phyloP scores from a whole-genome alignment of 305 asterid species.

The Solanum aculeatissimum region DNA sequence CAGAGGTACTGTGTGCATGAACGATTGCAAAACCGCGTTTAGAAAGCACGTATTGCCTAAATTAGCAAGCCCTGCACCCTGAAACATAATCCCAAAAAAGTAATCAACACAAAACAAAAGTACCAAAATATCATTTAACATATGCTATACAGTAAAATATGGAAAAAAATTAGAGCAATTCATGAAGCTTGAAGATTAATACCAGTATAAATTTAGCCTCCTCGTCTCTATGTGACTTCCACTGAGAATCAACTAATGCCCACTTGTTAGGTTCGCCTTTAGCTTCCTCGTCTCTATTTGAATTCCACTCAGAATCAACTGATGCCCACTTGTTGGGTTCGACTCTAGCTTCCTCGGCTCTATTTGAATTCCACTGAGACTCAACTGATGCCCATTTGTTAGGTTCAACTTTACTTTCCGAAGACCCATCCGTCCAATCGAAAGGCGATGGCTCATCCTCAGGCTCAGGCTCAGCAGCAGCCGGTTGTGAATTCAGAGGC shows the following conservation, averaged over 20 bases:
- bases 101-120: not conserved
- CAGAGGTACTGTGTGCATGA: constrained; percentile 63
- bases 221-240: not conserved
- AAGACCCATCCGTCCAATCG: constrained; percentile 1
- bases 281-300: not conserved
- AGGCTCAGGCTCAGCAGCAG: not conserved
- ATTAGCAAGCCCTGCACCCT: constrained; percentile 82
- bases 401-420: not conserved
- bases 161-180: not conserved
- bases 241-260: constrained; percentile 1
- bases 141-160: not conserved
- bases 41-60: constrained; percentile 83
- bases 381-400: not conserved
- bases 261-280: not conserved
- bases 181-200: not conserved
- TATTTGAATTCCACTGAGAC: not conserved
- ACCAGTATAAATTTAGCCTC: not conserved
- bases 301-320: too few relatives aligned
- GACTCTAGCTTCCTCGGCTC: not conserved
- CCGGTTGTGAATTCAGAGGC: not conserved
- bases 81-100: not conserved
- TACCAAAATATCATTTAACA: not conserved
- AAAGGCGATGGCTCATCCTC: not conserved
- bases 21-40: constrained; percentile 75
- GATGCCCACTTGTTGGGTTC: too few relatives aligned